Evolutionary conservation across 1,284 basidiomycete genomes (phyloP).

Genomic region (Amylostereum chailletii): DNA sequence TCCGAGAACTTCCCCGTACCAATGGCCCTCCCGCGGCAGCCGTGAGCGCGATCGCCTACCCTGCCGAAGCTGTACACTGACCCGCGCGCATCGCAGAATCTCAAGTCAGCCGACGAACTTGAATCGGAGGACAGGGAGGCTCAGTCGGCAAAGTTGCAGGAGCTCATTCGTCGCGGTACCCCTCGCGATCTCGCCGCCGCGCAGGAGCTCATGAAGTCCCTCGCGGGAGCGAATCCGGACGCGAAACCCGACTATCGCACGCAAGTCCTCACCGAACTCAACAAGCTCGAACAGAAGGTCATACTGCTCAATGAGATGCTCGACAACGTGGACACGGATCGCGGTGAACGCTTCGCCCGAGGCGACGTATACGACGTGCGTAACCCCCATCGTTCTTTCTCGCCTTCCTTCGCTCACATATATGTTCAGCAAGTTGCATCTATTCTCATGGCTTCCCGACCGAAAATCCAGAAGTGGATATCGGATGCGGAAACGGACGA

Average conservation of each 20-base stretch:
- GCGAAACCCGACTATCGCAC: slow-evolving; percentile 88
- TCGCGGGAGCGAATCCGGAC: slow-evolving; percentile 94
- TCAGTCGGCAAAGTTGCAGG: slow-evolving; percentile 95
- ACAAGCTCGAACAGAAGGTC: slow-evolving; percentile 92
- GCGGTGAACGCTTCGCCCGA: slow-evolving; percentile 68
- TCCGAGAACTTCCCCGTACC: slow-evolving; percentile 55
- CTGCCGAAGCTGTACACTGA: too few species aligned
- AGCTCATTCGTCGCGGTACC: slow-evolving; percentile 92
- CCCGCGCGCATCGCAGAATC: slow-evolving; percentile 40
- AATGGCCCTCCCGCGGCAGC: slow-evolving; percentile 35
- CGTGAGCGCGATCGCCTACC: neutral
- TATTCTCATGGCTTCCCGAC: slow-evolving; percentile 78
- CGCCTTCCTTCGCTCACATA: neutral
- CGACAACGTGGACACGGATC: slow-evolving; percentile 74
- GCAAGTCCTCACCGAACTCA: slow-evolving; percentile 85
- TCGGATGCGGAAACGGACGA: slow-evolving; percentile 84
- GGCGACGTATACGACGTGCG: slow-evolving; percentile 92
- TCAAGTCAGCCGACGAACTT: slow-evolving; percentile 94
- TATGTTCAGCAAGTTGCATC: slow-evolving; percentile 77
- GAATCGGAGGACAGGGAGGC: slow-evolving; percentile 94
- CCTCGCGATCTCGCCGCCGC: slow-evolving; percentile 93
- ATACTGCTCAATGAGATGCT: slow-evolving; percentile 94
- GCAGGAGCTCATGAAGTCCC: slow-evolving; percentile 95
- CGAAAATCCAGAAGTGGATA: slow-evolving; percentile 97
- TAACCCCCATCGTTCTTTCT: slow-evolving; percentile 10